Percentiles rank a stretch among this genome's conserved stretches.
phyloP scores from a whole-genome alignment of 2,329 filamentous ascomycete genomes.

The Penicillium freii region DNA sequence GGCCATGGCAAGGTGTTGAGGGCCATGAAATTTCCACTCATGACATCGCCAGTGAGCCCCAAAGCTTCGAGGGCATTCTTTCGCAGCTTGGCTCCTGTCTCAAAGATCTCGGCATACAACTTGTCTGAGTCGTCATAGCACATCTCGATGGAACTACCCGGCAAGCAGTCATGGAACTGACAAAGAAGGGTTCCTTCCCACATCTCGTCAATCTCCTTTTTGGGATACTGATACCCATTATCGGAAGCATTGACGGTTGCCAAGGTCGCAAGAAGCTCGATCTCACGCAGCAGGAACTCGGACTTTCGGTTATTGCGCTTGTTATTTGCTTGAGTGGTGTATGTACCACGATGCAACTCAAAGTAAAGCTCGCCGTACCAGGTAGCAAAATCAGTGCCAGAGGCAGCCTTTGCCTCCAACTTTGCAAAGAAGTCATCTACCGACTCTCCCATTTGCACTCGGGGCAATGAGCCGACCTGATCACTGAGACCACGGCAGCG shows the following conservation, averaged over 20 bases:
- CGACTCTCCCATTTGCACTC: conserved; percentile 81
- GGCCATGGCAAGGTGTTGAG: conserved; percentile 88
- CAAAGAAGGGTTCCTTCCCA: conserved; percentile 91
- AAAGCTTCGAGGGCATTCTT: conserved; percentile 67
- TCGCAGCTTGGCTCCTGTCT: conserved; percentile 69
- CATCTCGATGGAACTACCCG: conserved; percentile 95
- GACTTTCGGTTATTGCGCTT: conserved; percentile 89
- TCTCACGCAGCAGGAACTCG: conserved; percentile 79
- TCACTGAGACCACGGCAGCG: conserved; percentile 90
- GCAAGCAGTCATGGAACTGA: conserved; percentile 96
- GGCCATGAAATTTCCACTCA: conserved; percentile 54
- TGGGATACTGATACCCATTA: conserved; percentile 78
- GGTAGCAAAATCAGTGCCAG: conserved; percentile 72
- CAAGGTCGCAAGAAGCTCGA: conserved; percentile 84
- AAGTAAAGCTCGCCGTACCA: conserved; percentile 99
- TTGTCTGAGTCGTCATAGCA: conserved; percentile 94
- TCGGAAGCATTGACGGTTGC: conserved; percentile 67
- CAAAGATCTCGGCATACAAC: conserved; percentile 80
- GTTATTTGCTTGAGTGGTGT: conserved; percentile 96
- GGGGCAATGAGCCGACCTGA: conserved; percentile 75
- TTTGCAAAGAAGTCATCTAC: conserved; percentile 93
- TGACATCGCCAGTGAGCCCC: conserved; percentile 55
- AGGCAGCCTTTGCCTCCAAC: conserved; percentile 71
- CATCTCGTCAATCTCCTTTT: conserved; percentile 89
- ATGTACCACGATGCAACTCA: conserved; percentile 93